These are phyloP conservation scores for Pseudopediastrum boryanum DNA, from an alignment of 139 green algal genomes.

Conservation along the genomic window DNA sequence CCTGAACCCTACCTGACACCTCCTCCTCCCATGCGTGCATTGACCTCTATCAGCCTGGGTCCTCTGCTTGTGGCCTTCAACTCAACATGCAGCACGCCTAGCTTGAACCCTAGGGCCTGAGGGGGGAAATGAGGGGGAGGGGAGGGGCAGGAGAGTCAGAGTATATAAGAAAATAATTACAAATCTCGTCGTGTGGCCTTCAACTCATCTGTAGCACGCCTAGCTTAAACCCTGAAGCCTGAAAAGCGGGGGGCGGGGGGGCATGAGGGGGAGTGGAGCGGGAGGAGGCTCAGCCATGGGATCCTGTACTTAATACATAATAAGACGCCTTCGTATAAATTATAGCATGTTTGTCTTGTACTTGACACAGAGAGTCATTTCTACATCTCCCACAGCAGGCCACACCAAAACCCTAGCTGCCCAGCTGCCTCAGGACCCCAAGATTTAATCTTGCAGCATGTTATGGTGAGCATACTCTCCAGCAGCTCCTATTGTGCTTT, in stretches of 20 bases:
- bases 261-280: background rate
- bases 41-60: constrained; percentile 86
- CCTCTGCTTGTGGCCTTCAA: constrained; percentile 83
- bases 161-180: background rate
- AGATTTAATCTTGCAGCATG: too few relatives aligned
- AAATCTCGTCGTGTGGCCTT: constrained; percentile 79
- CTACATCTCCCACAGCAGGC: too few relatives aligned
- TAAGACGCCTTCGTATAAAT: background rate
- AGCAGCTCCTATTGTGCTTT: too few relatives aligned
- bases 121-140: background rate
- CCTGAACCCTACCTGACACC: constrained; percentile 66
- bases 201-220: constrained; percentile 91
- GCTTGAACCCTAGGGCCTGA: constrained; percentile 47
- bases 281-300: background rate
- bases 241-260: background rate
- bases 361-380: too few relatives aligned
- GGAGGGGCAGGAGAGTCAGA: background rate
- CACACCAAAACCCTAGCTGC: too few relatives aligned
- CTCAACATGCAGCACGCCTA: constrained; percentile 92
- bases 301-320: background rate
- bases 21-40: constrained; percentile 90
- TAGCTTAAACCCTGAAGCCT: constrained; percentile 50
- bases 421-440: too few relatives aligned
- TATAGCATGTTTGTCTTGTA: too few relatives aligned
- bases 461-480: too few relatives aligned